A percentile compares a stretch with the other conserved stretches of the same genome.
Conservation (phyloP, 1,284 basidiomycete species). For the Cutaneotrichosporon mucoides region DNA sequence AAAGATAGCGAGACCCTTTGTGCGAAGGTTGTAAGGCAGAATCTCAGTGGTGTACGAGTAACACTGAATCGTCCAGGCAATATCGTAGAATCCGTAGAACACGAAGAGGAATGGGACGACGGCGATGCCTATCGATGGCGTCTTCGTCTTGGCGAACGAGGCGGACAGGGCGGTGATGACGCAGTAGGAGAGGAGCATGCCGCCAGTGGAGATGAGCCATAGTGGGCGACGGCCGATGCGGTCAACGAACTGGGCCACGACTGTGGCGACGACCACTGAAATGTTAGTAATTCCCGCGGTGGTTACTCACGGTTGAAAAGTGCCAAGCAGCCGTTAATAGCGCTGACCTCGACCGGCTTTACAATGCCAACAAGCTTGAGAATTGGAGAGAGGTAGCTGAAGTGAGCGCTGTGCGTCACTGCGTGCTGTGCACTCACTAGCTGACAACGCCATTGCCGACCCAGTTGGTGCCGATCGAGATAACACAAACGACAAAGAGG, state of each 20-base stretch:
- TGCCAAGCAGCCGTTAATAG: conserved; percentile 28
- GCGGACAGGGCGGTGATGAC: conserved; percentile 32
- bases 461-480: conserved; percentile 26
- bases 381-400: conserved; percentile 30
- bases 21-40: conserved; percentile 25
- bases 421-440: conserved; percentile 15
- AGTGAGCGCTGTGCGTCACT: background rate
- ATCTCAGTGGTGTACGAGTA: conserved; percentile 30
- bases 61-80: conserved; percentile 19
- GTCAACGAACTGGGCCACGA: conserved; percentile 13
- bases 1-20: conserved; percentile 28
- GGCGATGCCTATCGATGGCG: conserved; percentile 26
- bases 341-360: conserved; percentile 25
- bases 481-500: conserved; percentile 26
- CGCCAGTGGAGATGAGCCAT: conserved; percentile 30
- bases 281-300: too few species aligned
- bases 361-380: conserved; percentile 34
- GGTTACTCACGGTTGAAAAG: conserved; percentile 17
- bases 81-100: conserved; percentile 24
- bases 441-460: conserved; percentile 32
- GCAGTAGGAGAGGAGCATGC: conserved; percentile 28
- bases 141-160: conserved; percentile 26
- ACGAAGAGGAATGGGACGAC: conserved; percentile 37
- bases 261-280: conserved; percentile 6
- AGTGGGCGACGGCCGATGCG: conserved; percentile 32